Conservation (phyloP, 352 stramenopile genomes). For the Pythium insidiosum region DNA sequence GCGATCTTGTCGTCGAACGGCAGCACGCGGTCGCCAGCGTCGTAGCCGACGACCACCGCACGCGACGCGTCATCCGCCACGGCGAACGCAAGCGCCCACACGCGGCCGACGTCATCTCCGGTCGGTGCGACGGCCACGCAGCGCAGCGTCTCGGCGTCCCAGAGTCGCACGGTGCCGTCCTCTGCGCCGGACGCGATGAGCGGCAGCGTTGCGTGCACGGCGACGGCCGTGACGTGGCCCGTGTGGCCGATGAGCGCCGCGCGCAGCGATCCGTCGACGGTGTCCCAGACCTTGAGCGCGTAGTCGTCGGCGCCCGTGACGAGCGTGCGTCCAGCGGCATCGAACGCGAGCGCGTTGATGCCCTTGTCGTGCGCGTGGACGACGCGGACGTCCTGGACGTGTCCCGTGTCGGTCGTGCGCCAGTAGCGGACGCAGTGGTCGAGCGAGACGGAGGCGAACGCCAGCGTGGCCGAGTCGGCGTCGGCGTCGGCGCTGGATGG, state of each 20-base stretch:
- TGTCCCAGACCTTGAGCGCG: slow-evolving; percentile 93
- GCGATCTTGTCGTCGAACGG: no score
- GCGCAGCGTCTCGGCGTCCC: slow-evolving; percentile 16
- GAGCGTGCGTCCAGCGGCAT: slow-evolving; percentile 85
- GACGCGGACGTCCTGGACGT: slow-evolving; percentile 43
- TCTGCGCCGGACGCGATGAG: slow-evolving; percentile 84
- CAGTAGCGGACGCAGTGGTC: slow-evolving; percentile 88
- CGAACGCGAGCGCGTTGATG: slow-evolving; percentile 93
- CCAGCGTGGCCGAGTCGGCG: slow-evolving; percentile 91
- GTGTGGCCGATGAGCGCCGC: slow-evolving; percentile 91
- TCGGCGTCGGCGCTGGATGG: background rate
- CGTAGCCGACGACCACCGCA: no score
- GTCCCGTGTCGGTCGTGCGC: slow-evolving; percentile 13
- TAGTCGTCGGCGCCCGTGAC: slow-evolving; percentile 83
- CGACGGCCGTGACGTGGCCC: slow-evolving; percentile 88
- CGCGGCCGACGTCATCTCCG: no score
- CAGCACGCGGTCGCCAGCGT: no score
- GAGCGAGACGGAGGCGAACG: slow-evolving; percentile 70
- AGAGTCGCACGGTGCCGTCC: slow-evolving; percentile 79
- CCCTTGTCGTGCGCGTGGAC: slow-evolving; percentile 79
- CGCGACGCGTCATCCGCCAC: no score
- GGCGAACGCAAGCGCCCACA: no score
- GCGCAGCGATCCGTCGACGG: no score
- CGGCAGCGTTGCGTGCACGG: slow-evolving; percentile 82
- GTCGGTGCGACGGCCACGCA: background rate